Percentiles rank a stretch among this genome's conserved stretches.
These are phyloP conservation scores for Tolypocladium nubicola DNA, from an alignment of 2,329 filamentous ascomycete genomes.

Conservation along the genomic window DNA sequence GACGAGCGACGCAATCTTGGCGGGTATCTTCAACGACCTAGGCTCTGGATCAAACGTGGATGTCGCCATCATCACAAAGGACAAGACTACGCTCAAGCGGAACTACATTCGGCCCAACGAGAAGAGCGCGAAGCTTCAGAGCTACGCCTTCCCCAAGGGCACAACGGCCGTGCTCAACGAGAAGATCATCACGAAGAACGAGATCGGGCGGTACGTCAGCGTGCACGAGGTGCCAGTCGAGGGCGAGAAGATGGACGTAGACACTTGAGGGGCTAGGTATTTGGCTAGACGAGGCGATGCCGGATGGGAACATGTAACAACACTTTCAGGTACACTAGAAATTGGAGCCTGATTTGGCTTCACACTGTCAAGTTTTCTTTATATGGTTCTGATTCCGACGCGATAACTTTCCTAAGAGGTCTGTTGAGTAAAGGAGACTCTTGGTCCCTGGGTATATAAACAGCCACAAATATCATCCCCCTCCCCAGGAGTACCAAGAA, in stretches of 20 bases:
- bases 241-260: conserved; percentile 60
- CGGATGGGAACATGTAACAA: conserved; percentile 1
- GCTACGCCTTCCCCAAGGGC: conserved; percentile 81
- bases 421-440: neutral
- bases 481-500: neutral
- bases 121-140: conserved; percentile 81
- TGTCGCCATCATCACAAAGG: conserved; percentile 85
- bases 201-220: conserved; percentile 88
- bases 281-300: neutral
- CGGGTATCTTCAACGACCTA: conserved; percentile 98
- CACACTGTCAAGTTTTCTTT: neutral
- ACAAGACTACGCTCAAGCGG: conserved; percentile 87
- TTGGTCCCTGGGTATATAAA: conserved; percentile 5
- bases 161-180: conserved; percentile 96
- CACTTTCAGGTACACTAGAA: neutral
- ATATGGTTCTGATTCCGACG: neutral
- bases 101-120: conserved; percentile 92
- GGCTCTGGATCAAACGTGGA: conserved; percentile 97
- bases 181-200: conserved; percentile 88
- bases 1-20: conserved; percentile 77
- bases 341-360: conserved; percentile 1
- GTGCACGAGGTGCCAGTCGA: conserved; percentile 74
- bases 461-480: neutral
- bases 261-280: conserved; percentile 32
- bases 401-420: neutral